Evolutionary conservation across 2,329 filamentous ascomycete genomes (phyloP).

Genomic region (Fusarium concolor): DNA sequence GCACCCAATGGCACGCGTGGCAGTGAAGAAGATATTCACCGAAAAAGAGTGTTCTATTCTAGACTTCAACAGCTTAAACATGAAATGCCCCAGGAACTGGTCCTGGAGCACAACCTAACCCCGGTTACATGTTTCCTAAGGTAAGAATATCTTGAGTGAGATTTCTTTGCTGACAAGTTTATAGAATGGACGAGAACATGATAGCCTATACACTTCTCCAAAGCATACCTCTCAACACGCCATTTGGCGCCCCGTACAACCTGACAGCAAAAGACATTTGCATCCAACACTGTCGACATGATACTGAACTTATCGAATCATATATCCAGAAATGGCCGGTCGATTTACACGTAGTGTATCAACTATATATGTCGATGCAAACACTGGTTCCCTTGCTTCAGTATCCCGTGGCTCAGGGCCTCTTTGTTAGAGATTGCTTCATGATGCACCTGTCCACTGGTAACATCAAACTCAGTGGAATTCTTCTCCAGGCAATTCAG

Average conservation of each 20-base stretch:
- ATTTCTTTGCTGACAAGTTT: background rate
- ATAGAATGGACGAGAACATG: background rate
- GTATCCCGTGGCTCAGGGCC: background rate
- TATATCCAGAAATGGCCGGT: conserved; percentile 2
- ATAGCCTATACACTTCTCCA: background rate
- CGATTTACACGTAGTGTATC: background rate
- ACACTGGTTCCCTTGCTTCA: background rate
- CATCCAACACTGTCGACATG: background rate
- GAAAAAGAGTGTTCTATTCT: background rate
- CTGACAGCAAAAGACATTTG: background rate
- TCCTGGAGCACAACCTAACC: background rate
- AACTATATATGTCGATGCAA: conserved; percentile 2
- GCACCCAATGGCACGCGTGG: background rate
- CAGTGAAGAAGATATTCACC: background rate
- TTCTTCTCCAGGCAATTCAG: background rate
- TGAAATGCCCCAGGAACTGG: background rate
- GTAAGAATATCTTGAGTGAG: fast-evolving
- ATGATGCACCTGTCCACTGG: background rate
- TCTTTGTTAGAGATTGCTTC: background rate
- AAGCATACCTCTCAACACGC: background rate
- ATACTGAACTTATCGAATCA: background rate
- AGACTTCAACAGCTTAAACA: background rate
- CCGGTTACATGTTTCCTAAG: conserved; percentile 2
- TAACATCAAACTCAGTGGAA: background rate
- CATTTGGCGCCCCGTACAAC: background rate